Evolutionary conservation across 139 green algal species (phyloP).

Genomic region (Monoraphidium neglectum): DNA sequence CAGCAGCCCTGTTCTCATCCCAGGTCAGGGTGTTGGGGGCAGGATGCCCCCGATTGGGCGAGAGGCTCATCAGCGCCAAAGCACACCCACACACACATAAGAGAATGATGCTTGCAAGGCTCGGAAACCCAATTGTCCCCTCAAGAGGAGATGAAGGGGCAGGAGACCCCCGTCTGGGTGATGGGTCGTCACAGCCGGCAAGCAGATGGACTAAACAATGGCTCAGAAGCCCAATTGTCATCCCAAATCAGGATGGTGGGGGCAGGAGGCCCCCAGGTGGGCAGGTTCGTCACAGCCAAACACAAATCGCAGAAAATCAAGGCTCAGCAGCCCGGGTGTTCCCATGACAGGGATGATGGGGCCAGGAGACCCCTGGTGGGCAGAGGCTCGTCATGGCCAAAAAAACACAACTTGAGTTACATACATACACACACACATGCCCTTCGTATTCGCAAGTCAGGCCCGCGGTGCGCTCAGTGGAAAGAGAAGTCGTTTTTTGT

Average conservation of each 20-base stretch:
- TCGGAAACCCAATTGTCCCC: no score
- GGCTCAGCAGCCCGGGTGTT: no score
- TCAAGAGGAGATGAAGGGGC: no score
- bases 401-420: slow-evolving; percentile 3
- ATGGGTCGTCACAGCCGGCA: no score
- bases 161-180: no score
- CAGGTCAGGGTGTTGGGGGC: slow-evolving; percentile 13
- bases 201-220: no score
- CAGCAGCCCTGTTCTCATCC: slow-evolving; percentile 19
- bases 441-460: background rate
- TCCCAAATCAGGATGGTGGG: background rate
- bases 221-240: slow-evolving; percentile 7
- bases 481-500: slow-evolving; percentile 59
- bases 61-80: background rate
- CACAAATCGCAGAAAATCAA: background rate
- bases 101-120: background rate
- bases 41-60: slow-evolving; percentile 13
- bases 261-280: slow-evolving; percentile 8
- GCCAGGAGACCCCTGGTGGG: no score
- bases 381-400: background rate
- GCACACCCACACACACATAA: background rate
- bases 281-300: background rate
- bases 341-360: no score
- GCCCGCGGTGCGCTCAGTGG: slow-evolving; percentile 41
- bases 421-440: background rate